These are phyloP conservation scores for Gymnopilus dilepis DNA, from an alignment of 768 basidiomycete species.

Conservation along the genomic window DNA sequence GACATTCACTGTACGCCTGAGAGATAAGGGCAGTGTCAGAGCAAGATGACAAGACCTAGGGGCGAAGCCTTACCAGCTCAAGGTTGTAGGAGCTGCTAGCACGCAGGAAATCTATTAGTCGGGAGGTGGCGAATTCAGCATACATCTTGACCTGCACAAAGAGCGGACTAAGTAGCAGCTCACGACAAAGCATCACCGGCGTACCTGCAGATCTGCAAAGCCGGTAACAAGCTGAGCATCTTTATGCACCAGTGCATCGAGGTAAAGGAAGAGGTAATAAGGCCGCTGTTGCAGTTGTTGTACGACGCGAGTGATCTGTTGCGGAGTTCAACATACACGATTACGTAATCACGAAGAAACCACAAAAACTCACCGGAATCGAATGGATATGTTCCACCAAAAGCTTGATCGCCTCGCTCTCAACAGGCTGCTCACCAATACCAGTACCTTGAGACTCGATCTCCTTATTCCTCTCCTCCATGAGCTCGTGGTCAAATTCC, in stretches of 20 bases:
- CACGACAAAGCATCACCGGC: conserved; percentile 10
- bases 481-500: conserved; percentile 91
- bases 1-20: conserved; percentile 87
- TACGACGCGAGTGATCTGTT: conserved; percentile 87
- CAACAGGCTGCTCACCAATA: conserved; percentile 43
- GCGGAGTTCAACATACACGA: background rate
- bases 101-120: conserved; percentile 89
- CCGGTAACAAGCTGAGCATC: conserved; percentile 80
- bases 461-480: conserved; percentile 54
- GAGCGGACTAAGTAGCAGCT: background rate
- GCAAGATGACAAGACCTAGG: no score
- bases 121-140: conserved; percentile 80
- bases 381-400: conserved; percentile 95
- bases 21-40: background rate
- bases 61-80: conserved; percentile 61
- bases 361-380: conserved; percentile 72
- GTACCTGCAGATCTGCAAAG: conserved; percentile 87
- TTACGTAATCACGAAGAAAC: background rate
- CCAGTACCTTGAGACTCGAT: background rate
- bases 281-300: conserved; percentile 79
- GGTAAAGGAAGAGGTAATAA: conserved; percentile 89
- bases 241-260: conserved; percentile 87
- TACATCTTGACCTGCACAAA: conserved; percentile 80
- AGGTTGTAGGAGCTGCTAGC: conserved; percentile 92
- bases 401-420: conserved; percentile 83